Base-by-base conservation (phyloP, 306 rosid species). In the Glycine latifolia region DNA sequence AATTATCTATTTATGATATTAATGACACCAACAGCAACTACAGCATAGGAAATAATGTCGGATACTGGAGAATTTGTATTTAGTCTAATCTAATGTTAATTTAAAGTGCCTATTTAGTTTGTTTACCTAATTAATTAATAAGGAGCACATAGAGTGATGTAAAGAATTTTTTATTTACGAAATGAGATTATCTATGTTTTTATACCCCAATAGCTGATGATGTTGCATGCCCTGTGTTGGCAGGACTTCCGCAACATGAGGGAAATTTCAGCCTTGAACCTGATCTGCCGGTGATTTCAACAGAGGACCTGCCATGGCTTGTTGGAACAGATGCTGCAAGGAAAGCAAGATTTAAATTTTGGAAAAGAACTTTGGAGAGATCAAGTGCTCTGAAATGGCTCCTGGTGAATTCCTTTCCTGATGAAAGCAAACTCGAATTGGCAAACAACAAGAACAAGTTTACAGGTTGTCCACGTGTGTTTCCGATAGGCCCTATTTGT, bases 291-390 rank as follows among this genome's bases (percentile, higher is more conserved):
- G 15, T 69, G 26, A 14, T 91, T 41, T 89, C 89, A 5, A 87
- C 87, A 0, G 91, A 89, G 20, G 96, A 89, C 80, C 89, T 93
- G 1, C 99, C 99, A 14, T 95, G 99, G 99, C 87, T 93, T 7
- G 87, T 95, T 39, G 99, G 99, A 82, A 90, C 88, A 3, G 84
- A 10, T 3, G 65, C 78, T 2, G 89, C 97, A 56, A 90, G 81
- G 82, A 90, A 83, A 86, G 94, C 68, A 8, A 89, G 99, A 47
- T 95, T 95, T 66, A 86, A 79, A 61, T 95, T 95, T 54, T 95
- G 99, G 99, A 85, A 35, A 14, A 88, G 92, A 89, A 87, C 94
- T 10, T n/a, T 95, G 20, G 90, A 85, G 15, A 81, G 98, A 82
- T 88, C 93, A 15, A 88, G 5, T 61, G 60, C 68, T 17, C 89